Conservation (phyloP, 805 yeast species). For the Candida jianshihensis region DNA sequence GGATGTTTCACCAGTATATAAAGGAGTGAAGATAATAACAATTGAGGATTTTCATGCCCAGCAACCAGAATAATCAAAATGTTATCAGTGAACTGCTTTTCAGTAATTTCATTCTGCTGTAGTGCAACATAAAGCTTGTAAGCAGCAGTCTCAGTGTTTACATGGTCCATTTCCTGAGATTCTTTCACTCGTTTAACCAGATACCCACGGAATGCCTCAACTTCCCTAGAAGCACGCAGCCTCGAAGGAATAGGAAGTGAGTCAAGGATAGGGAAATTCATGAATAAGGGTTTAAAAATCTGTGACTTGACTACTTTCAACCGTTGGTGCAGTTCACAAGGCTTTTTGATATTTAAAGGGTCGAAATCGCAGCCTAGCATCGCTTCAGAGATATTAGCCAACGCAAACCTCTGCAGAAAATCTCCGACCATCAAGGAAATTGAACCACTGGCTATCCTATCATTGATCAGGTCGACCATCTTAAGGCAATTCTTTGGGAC, state of each 20-base stretch:
- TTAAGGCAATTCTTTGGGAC: conserved; percentile 31
- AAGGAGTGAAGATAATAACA: conserved; percentile 39
- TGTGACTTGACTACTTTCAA: conserved; percentile 41
- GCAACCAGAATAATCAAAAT: conserved; percentile 50
- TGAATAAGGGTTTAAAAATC: conserved; percentile 46
- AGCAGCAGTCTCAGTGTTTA: conserved; percentile 32
- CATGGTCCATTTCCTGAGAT: conserved; percentile 19
- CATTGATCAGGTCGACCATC: conserved; percentile 24
- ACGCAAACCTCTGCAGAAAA: conserved; percentile 37
- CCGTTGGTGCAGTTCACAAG: conserved; percentile 29
- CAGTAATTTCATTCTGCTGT: conserved; percentile 29
- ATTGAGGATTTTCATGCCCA: conserved; percentile 59
- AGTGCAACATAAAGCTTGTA: conserved; percentile 35
- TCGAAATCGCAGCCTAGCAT: conserved; percentile 44
- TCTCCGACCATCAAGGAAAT: conserved; percentile 27
- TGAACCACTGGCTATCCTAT: conserved; percentile 6
- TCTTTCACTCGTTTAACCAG: conserved; percentile 29
- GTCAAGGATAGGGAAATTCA: conserved; percentile 52
- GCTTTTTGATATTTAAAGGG: conserved; percentile 25
- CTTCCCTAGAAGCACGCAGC: conserved; percentile 34
- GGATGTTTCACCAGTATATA: conserved; percentile 39
- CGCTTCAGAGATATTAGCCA: conserved; percentile 44
- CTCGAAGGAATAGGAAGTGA: conserved; percentile 42
- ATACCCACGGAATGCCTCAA: conserved; percentile 32
- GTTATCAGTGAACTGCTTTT: conserved; percentile 46